Evolutionary conservation across 495 filamentous ascomycete genomes (phyloP).

Genomic region (Aspergillus mulundensis): DNA sequence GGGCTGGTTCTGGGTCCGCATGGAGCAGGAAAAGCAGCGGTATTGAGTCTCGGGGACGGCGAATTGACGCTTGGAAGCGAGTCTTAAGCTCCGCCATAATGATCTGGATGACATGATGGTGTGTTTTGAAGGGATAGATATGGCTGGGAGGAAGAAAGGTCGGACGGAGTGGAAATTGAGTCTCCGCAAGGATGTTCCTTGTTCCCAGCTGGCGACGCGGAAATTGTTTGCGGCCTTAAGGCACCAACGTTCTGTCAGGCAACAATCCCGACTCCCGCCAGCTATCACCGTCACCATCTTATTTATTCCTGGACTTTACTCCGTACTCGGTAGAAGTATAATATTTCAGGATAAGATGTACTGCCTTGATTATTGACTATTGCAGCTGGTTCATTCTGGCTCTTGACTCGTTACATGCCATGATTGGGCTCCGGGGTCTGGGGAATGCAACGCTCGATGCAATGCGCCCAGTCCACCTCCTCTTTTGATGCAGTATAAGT

Average conservation of each 20-base stretch:
- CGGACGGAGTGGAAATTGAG: not conserved
- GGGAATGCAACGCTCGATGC: not conserved
- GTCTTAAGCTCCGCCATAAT: slow-evolving; percentile 36
- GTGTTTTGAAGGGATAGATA: not conserved
- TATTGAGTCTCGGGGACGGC: slow-evolving; percentile 32
- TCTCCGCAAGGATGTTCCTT: not conserved
- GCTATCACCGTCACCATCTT: not conserved
- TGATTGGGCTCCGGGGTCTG: not conserved
- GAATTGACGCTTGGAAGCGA: slow-evolving; percentile 27
- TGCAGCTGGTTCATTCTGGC: too few species aligned
- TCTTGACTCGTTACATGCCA: too few species aligned
- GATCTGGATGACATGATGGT: slow-evolving; percentile 27
- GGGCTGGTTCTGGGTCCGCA: slow-evolving; percentile 39
- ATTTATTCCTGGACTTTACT: too few species aligned
- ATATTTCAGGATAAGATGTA: too few species aligned
- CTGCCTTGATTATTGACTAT: too few species aligned
- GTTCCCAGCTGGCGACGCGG: not conserved
- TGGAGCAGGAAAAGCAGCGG: slow-evolving; percentile 54
- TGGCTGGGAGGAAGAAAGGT: not conserved
- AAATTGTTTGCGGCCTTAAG: not conserved
- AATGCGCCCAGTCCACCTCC: not conserved
- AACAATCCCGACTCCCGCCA: not conserved
- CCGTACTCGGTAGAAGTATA: too few species aligned
- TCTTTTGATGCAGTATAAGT: not conserved
- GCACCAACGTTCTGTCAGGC: not conserved